Evolutionary conservation across 306 rosid species (phyloP), one percentile per base, ranked within the genome.

Genomic region (Urtica urens): DNA sequence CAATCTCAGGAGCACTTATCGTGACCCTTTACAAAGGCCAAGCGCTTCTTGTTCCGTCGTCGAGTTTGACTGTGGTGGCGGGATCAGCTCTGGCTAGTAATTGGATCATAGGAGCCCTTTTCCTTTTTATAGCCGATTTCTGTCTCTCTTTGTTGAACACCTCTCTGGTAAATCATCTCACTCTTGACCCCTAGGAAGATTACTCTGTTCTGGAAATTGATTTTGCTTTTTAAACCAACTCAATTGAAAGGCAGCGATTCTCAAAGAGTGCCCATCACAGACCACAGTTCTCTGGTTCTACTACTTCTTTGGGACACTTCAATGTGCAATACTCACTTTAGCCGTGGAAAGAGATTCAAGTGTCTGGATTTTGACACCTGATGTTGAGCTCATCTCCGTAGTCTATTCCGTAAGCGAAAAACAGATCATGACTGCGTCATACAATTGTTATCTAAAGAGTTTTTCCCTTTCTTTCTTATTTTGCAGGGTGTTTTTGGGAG

Each of bases 241-340:
- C 31, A 38, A 29, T 26, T 57, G 23, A 57, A n/a, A 82, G 83
- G 87, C 93, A 49, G 77, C 71, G 55, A 51, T 73, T 67, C 75
- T 82, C 26, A 57, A 66, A 53, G 78, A 62, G 5, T 82, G 70
- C 70, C 78, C 83, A 20, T 78, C 75, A 18, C 68, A 78, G 65
- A 49, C 57, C 68, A 82, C 87, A 43, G 60, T 75, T 35, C 67
- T 82, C 35, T 68, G 74, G 51, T 78, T 70, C 65, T 72, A 65
- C 66, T 62, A 76, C 75, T 44, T 78, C 48, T 82, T 78, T 75
- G 87, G 87, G 59, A 68, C 79, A 48, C 60, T 82, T 44, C 93
- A 82, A 53, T 70, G 67, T 55, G 65, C 73, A 55, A 23, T 55
- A 22, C 55, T 82, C 38, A 53, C 83, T 39, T 48, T 73, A 14